These are phyloP conservation scores for Papiliotrema fonsecae DNA, from an alignment of 1,284 basidiomycete genomes.

Conservation along the genomic window DNA sequence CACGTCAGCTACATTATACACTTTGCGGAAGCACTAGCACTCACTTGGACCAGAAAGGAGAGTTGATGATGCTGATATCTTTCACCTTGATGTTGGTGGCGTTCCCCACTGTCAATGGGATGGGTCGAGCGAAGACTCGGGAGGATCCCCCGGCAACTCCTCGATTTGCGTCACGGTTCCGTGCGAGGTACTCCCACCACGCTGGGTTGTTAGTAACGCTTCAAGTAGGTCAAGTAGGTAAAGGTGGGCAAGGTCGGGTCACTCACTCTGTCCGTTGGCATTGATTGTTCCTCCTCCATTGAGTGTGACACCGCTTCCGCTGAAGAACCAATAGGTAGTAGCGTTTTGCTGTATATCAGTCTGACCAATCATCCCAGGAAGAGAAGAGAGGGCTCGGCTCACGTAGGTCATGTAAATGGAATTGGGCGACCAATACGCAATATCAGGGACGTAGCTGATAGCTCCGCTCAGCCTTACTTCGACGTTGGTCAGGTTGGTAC, in stretches of 20 bases:
- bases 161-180: conserved; percentile 23
- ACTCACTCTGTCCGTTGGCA: conserved; percentile 52
- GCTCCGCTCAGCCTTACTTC: conserved; percentile 49
- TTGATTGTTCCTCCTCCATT: conserved; percentile 45
- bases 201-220: background rate
- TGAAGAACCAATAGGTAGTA: conserved; percentile 60
- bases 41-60: conserved; percentile 34
- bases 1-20: conserved; percentile 1
- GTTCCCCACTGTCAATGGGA: conserved; percentile 59
- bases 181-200: conserved; percentile 33
- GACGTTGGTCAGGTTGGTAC: conserved; percentile 49
- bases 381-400: conserved; percentile 34
- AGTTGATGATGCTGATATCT: conserved; percentile 33
- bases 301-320: conserved; percentile 57
- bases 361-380: background rate
- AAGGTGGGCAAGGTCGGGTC: conserved; percentile 43
- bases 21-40: background rate
- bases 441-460: conserved; percentile 45
- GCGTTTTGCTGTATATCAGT: conserved; percentile 18
- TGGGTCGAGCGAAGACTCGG: conserved; percentile 56
- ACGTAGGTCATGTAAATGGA: conserved; percentile 50
- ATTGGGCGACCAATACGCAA: conserved; percentile 52
- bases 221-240: no score
- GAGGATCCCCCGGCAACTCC: conserved; percentile 52
- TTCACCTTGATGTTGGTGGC: conserved; percentile 57